These are phyloP conservation scores for Primulina tabacum DNA, from an alignment of 257 asterid genomes.

Conservation along the genomic window DNA sequence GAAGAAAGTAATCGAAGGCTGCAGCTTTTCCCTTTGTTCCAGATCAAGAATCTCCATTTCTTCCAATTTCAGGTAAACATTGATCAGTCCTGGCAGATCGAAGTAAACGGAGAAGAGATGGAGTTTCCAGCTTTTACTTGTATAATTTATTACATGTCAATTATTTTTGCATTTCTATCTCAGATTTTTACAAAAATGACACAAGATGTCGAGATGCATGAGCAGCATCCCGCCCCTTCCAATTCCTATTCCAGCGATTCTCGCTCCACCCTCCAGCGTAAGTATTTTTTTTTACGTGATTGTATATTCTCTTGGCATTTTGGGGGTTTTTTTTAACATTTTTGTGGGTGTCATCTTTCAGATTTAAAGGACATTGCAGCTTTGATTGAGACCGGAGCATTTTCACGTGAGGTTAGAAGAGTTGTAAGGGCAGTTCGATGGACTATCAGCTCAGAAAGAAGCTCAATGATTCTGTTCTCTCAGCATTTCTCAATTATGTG, in stretches of 20 bases:
- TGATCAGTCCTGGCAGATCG: slow-evolving; percentile 16
- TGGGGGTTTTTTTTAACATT: background rate
- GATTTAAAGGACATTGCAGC: slow-evolving; percentile 77
- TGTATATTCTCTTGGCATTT: background rate
- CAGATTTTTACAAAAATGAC: slow-evolving; percentile 52
- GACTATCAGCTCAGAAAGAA: slow-evolving; percentile 71
- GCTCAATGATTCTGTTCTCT: slow-evolving; percentile 54
- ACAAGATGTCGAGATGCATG: slow-evolving; percentile 81
- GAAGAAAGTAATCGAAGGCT: slow-evolving; percentile 47
- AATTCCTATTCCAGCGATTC: slow-evolving; percentile 35
- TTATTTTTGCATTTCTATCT: slow-evolving; percentile 30
- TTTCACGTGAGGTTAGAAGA: slow-evolving; percentile 70
- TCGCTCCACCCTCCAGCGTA: slow-evolving; percentile 56
- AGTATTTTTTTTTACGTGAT: background rate
- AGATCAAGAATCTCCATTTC: slow-evolving; percentile 21
- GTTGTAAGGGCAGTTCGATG: slow-evolving; percentile 66
- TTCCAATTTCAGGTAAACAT: slow-evolving; percentile 25
- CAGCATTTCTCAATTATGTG: slow-evolving; percentile 53
- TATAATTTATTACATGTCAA: slow-evolving; percentile 23
- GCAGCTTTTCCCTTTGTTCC: slow-evolving; percentile 25
- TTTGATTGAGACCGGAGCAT: slow-evolving; percentile 77
- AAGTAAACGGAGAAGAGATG: slow-evolving; percentile 11
- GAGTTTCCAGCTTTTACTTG: slow-evolving; percentile 24
- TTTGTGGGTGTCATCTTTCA: slow-evolving; percentile 23
- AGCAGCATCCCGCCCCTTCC: slow-evolving; percentile 64